Evolutionary conservation across 2,329 filamentous ascomycete genomes (phyloP).

Genomic region (Pseudogymnoascus sp.): DNA sequence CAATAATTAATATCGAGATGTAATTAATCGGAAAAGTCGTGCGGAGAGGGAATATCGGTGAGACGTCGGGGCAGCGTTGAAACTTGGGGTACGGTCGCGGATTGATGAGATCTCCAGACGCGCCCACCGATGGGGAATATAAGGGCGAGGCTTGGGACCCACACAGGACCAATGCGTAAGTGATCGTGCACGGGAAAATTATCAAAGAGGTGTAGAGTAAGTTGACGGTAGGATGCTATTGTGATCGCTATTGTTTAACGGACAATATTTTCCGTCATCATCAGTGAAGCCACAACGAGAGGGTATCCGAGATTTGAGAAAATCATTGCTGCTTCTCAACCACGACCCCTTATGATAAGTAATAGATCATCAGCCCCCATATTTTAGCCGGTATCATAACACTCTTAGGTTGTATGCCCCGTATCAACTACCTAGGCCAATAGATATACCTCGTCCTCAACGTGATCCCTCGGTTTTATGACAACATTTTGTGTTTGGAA

Average conservation of each 20-base stretch:
- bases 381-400: background rate
- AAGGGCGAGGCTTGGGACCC: background rate
- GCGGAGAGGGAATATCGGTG: background rate
- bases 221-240: background rate
- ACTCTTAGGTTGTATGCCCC: background rate
- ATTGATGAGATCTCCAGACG: background rate
- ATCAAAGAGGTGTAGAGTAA: background rate
- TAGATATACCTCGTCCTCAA: background rate
- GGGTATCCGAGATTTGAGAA: background rate
- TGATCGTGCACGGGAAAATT: background rate
- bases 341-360: background rate
- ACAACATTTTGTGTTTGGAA: background rate
- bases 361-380: background rate
- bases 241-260: background rate
- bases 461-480: background rate
- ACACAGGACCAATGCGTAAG: background rate
- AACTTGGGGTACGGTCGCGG: background rate
- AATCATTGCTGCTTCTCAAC: conserved; percentile 1
- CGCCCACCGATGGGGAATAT: background rate
- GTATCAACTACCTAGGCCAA: background rate
- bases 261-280: background rate
- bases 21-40: background rate
- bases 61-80: background rate
- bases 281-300: background rate
- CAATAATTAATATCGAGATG: background rate